Percentiles rank a stretch among this genome's conserved stretches.
These are phyloP conservation scores for Mortierella sp. DNA, from an alignment of 371 early-diverging fungal genomes.

Conservation along the genomic window DNA sequence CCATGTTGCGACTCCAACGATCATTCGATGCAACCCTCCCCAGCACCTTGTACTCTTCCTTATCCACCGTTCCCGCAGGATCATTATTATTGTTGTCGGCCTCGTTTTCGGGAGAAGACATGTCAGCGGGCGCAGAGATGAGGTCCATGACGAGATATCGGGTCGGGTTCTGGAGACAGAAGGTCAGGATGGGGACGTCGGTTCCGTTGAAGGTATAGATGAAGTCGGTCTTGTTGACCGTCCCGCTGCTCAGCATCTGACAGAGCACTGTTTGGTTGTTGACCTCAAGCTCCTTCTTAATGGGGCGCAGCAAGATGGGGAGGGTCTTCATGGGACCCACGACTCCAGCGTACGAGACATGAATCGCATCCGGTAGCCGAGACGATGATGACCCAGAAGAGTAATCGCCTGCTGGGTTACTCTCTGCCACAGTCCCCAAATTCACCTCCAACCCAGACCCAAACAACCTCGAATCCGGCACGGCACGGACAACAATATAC, in stretches of 20 bases:
- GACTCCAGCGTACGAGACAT: slow-evolving; percentile 53
- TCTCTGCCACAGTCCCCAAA: no score
- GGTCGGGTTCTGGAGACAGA: slow-evolving; percentile 41
- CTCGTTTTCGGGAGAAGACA: neutral
- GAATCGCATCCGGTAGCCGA: slow-evolving; percentile 10
- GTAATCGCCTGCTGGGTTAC: neutral
- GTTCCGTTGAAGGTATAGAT: slow-evolving; percentile 15
- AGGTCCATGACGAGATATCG: slow-evolving; percentile 31
- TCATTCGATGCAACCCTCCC: slow-evolving; percentile 30
- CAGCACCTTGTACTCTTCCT: slow-evolving; percentile 12
- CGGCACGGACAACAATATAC: slow-evolving; percentile 34
- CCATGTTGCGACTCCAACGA: slow-evolving; percentile 7
- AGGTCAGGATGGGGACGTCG: slow-evolving; percentile 21
- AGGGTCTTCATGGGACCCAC: slow-evolving; percentile 39
- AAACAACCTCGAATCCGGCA: neutral
- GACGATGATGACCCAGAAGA: neutral
- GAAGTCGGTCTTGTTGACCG: slow-evolving; percentile 18
- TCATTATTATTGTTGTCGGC: neutral
- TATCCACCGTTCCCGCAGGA: neutral
- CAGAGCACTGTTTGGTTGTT: slow-evolving; percentile 29
- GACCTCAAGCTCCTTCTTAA: slow-evolving; percentile 5
- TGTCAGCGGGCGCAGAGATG: neutral
- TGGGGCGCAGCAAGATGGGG: slow-evolving; percentile 41
- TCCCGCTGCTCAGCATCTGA: slow-evolving; percentile 14
- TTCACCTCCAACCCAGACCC: neutral